These are phyloP conservation scores for Syzygium syzygioides DNA, from an alignment of 441 rosid species.

Conservation along the genomic window DNA sequence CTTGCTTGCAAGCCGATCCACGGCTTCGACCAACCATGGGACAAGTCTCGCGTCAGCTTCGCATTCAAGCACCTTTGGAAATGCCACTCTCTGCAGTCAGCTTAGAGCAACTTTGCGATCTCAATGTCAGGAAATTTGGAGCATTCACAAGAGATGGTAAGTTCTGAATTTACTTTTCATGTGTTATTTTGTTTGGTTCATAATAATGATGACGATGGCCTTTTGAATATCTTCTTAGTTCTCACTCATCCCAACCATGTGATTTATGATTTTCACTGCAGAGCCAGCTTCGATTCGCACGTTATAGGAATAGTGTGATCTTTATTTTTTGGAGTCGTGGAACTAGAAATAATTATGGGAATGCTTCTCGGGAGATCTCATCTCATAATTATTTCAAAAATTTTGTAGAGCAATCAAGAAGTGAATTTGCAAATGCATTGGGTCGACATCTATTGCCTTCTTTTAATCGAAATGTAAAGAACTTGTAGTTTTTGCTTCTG, in stretches of 20 bases:
- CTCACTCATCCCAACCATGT: neutral
- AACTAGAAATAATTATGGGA: neutral
- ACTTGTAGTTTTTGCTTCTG: neutral
- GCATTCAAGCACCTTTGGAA: no score
- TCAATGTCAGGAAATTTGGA: neutral
- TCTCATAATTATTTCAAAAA: accelerated
- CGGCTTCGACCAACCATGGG: neutral
- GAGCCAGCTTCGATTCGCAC: neutral
- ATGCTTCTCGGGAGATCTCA: neutral
- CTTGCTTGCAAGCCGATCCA: neutral
- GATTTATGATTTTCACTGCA: neutral
- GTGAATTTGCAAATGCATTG: neutral
- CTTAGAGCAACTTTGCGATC: no score
- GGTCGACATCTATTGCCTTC: neutral
- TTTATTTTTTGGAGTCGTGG: neutral
- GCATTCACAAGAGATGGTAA: neutral
- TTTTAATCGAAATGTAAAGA: neutral
- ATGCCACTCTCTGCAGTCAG: no score
- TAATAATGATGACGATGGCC: no score
- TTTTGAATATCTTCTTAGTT: no score
- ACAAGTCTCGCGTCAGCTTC: no score
- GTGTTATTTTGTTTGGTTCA: neutral
- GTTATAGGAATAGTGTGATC: neutral
- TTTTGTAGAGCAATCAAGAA: neutral
- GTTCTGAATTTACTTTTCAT: neutral